phyloP scores from a whole-genome alignment of 2,329 filamentous ascomycete genomes.

The Hymenoscyphus repandus region DNA sequence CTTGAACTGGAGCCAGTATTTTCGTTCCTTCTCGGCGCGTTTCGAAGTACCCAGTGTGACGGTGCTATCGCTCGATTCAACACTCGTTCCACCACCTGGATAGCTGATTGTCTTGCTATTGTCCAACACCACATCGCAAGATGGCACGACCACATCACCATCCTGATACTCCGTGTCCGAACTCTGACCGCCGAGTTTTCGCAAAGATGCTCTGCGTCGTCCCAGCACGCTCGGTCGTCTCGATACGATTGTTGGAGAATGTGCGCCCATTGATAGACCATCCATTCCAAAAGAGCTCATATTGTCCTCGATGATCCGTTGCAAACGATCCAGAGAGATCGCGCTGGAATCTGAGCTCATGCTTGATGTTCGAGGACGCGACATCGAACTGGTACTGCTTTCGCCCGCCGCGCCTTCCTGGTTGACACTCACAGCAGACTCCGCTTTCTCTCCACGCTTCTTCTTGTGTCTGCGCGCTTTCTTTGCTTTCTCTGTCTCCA shows the following conservation, averaged over 20 bases:
- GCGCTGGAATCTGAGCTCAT: slow-evolving; percentile 62
- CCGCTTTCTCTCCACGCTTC: slow-evolving; percentile 25
- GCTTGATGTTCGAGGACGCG: slow-evolving; percentile 44
- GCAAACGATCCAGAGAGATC: slow-evolving; percentile 72
- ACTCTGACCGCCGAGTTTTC: slow-evolving; percentile 42
- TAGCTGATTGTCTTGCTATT: slow-evolving; percentile 87
- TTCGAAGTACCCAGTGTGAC: slow-evolving; percentile 37
- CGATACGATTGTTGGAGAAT: background rate
- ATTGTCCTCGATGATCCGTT: slow-evolving; percentile 70
- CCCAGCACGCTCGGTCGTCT: slow-evolving; percentile 15
- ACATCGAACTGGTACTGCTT: slow-evolving; percentile 8
- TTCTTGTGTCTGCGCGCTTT: slow-evolving; percentile 50
- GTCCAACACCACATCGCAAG: slow-evolving; percentile 78
- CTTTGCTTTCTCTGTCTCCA: slow-evolving; percentile 72
- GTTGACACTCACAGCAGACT: background rate
- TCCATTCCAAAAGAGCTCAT: slow-evolving; percentile 38
- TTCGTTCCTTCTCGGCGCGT: slow-evolving; percentile 59
- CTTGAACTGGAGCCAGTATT: slow-evolving; percentile 84
- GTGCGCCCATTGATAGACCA: slow-evolving; percentile 2
- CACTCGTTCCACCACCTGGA: slow-evolving; percentile 50
- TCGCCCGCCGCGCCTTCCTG: slow-evolving; percentile 10
- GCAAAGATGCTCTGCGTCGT: slow-evolving; percentile 16
- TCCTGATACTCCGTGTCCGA: slow-evolving; percentile 85
- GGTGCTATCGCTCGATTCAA: slow-evolving; percentile 34
- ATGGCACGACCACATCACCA: slow-evolving; percentile 75